Evolutionary conservation across 139 green algal species (phyloP).

Genomic region (Chlamydomonas sp.): DNA sequence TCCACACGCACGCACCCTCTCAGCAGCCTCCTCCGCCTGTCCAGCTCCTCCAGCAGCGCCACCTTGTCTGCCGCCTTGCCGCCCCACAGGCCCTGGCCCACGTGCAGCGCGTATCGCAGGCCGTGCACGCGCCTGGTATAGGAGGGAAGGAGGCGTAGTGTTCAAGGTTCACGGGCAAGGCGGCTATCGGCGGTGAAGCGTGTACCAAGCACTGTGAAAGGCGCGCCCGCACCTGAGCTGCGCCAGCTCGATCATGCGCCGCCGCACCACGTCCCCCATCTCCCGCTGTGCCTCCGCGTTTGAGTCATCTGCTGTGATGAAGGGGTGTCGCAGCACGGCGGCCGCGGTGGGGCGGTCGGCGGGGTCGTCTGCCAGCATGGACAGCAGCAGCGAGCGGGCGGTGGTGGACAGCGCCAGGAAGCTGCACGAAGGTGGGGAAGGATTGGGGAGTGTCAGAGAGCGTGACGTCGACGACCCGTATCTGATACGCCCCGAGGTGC

Average conservation of each 20-base stretch:
- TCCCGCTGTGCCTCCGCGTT: constrained; percentile 20
- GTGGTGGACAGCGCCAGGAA: constrained; percentile 9
- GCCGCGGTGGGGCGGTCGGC: not conserved
- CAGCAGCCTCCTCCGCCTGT: not conserved
- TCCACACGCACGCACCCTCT: too few relatives aligned
- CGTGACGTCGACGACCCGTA: not conserved
- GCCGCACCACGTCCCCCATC: constrained; percentile 9
- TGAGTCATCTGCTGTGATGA: constrained; percentile 19
- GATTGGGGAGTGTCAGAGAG: not conserved
- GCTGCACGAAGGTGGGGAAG: not conserved
- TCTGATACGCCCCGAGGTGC: not conserved
- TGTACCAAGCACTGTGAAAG: too few relatives aligned
- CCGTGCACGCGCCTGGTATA: constrained; percentile 4
- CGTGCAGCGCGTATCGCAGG: constrained; percentile 6
- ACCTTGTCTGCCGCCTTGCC: not conserved
- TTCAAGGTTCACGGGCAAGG: not conserved
- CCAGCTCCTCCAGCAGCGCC: not conserved
- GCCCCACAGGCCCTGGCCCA: not conserved
- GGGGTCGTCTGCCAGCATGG: constrained; percentile 22
- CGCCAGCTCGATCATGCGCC: constrained; percentile 6
- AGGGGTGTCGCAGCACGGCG: constrained; percentile 19
- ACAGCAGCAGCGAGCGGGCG: not conserved
- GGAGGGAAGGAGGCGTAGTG: not conserved
- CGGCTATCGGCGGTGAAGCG: not conserved
- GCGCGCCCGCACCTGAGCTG: constrained; percentile 4